Evolutionary conservation across 768 basidiomycete genomes (phyloP).

Genomic region (Leucocoprinus birnbaumii): DNA sequence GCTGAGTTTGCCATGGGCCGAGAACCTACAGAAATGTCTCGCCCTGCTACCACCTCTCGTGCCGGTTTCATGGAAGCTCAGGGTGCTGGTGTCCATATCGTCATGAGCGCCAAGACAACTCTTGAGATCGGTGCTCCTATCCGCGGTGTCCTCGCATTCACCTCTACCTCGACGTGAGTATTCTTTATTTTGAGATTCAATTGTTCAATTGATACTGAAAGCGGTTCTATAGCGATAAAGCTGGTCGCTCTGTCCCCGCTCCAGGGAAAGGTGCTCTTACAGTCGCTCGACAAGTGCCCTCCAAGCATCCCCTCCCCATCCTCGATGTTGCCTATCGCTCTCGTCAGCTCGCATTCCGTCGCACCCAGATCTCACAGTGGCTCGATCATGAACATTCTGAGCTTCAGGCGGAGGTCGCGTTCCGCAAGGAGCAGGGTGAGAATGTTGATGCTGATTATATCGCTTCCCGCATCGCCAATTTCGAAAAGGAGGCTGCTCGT

Average conservation of each 20-base stretch:
- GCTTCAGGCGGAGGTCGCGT: constrained; percentile 75
- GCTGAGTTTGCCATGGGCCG: constrained; percentile 99
- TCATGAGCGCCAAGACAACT: constrained; percentile 97
- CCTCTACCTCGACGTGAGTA: constrained; percentile 90
- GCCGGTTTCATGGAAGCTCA: constrained; percentile 97
- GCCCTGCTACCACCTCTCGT: constrained; percentile 94
- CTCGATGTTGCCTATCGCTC: constrained; percentile 87
- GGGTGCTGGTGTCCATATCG: constrained; percentile 93
- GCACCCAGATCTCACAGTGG: constrained; percentile 94
- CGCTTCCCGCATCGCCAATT: constrained; percentile 70
- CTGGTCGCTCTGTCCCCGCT: constrained; percentile 96
- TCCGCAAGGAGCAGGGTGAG: constrained; percentile 51
- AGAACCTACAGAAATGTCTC: constrained; percentile 98
- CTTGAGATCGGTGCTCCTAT: constrained; percentile 92
- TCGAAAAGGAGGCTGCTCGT: constrained; percentile 85
- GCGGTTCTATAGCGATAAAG: constrained; percentile 84
- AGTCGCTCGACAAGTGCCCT: constrained; percentile 81
- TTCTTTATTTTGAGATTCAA: neutral
- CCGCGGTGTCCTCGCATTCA: constrained; percentile 91
- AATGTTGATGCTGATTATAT: constrained; percentile 65
- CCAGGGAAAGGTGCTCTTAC: constrained; percentile 92
- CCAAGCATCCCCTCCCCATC: constrained; percentile 74
- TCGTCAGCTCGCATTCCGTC: constrained; percentile 94
- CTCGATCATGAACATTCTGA: constrained; percentile 83
- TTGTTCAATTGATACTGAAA: neutral